These are phyloP conservation scores for Neoboletus subvelutipes DNA, from an alignment of 768 basidiomycete genomes.

Conservation along the genomic window DNA sequence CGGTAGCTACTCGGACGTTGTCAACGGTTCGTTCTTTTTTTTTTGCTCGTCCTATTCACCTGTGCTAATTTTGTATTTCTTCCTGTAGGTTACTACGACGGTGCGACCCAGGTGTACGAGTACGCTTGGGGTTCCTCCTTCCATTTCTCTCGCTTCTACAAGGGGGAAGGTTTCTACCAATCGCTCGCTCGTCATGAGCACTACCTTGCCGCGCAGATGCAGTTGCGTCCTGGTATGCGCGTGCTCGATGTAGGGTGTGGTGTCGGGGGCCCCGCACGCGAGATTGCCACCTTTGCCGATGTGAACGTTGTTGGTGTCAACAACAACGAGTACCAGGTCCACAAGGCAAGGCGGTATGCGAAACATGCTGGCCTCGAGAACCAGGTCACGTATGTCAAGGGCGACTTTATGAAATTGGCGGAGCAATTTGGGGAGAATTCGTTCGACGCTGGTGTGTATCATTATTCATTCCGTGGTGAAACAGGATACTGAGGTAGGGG, in stretches of 20 bases:
- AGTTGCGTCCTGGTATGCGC: slow-evolving; percentile 83
- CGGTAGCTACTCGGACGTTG: slow-evolving; percentile 85
- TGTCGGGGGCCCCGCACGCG: slow-evolving; percentile 94
- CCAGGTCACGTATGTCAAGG: slow-evolving; percentile 82
- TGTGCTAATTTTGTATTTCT: neutral
- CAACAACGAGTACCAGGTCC: slow-evolving; percentile 95
- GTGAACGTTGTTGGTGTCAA: slow-evolving; percentile 83
- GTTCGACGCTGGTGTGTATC: slow-evolving; percentile 85
- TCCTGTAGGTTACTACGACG: slow-evolving; percentile 89
- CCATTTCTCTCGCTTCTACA: slow-evolving; percentile 97
- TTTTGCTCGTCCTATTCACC: too few species aligned
- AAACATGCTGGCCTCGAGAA: slow-evolving; percentile 68
- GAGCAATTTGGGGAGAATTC: slow-evolving; percentile 91
- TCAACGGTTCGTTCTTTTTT: slow-evolving; percentile 64
- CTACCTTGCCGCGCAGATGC: slow-evolving; percentile 89
- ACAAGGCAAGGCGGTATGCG: slow-evolving; percentile 83
- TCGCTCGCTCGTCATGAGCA: slow-evolving; percentile 92
- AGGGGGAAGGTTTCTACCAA: slow-evolving; percentile 75
- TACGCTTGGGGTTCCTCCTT: slow-evolving; percentile 91
- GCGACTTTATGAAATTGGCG: slow-evolving; percentile 93
- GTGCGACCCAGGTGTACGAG: slow-evolving; percentile 93
- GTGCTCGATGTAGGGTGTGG: slow-evolving; percentile 99
- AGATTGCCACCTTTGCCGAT: slow-evolving; percentile 91
- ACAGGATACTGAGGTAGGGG: slow-evolving; percentile 6
- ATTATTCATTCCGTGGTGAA: neutral